Conservation (phyloP, 495 filamentous ascomycete genomes). For the Hypomontagnella monticulosa region DNA sequence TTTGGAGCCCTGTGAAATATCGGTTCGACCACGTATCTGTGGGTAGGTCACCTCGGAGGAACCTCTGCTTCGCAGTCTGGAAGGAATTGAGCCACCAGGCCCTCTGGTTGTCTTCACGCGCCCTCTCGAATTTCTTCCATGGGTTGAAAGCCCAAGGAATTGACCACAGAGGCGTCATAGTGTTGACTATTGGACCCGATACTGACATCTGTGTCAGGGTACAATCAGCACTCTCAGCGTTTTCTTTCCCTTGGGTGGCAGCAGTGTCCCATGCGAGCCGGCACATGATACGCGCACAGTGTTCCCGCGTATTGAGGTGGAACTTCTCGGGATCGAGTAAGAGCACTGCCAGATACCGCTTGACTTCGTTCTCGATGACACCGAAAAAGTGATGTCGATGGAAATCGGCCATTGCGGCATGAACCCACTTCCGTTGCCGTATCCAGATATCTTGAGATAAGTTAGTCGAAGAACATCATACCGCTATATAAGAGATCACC, state of each 20-base stretch:
- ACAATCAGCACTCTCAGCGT: constrained; percentile 55
- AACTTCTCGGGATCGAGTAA: constrained; percentile 58
- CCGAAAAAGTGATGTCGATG: constrained; percentile 60
- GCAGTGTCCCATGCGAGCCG: constrained; percentile 57
- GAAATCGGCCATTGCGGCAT: constrained; percentile 59
- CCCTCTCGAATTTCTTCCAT: constrained; percentile 56
- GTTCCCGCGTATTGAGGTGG: constrained; percentile 56
- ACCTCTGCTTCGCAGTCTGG: constrained; percentile 51
- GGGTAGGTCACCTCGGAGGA: constrained; percentile 50
- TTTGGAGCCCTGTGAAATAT: constrained; percentile 55
- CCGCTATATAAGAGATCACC: neutral
- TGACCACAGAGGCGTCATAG: constrained; percentile 56
- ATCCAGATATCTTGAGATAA: constrained; percentile 53
- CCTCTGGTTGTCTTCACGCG: constrained; percentile 52
- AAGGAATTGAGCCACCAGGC: constrained; percentile 58
- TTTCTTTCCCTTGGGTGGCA: constrained; percentile 53
- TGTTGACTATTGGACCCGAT: constrained; percentile 59
- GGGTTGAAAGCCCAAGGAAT: constrained; percentile 54
- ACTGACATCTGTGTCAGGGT: constrained; percentile 61
- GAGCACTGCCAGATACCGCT: constrained; percentile 53
- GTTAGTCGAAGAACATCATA: neutral
- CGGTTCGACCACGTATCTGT: constrained; percentile 57
- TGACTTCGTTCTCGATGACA: constrained; percentile 58
- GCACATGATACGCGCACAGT: constrained; percentile 59
- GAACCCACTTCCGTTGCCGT: constrained; percentile 57